A percentile compares a stretch with the other conserved stretches of the same genome.
Evolutionary conservation across 495 filamentous ascomycete genomes (phyloP).

Genomic region (Podospora anserina): DNA sequence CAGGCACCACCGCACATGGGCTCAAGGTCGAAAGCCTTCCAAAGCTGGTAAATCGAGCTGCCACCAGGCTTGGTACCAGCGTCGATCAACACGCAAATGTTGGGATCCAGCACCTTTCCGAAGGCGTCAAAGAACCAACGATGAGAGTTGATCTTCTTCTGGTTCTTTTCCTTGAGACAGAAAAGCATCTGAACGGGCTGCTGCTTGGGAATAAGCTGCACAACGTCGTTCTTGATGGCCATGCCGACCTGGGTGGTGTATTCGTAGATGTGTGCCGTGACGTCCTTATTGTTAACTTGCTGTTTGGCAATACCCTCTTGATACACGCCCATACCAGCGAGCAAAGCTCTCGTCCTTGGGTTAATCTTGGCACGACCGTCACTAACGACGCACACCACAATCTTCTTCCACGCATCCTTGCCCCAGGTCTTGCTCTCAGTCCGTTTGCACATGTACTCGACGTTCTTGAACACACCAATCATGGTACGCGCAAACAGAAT

Average conservation of each 20-base stretch:
- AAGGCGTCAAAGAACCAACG: conserved; percentile 99
- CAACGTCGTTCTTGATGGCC: conserved; percentile 82
- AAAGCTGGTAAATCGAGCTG: conserved; percentile 93
- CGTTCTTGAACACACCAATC: conserved; percentile 97
- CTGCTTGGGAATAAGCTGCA: conserved; percentile 70
- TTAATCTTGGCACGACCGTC: conserved; percentile 99
- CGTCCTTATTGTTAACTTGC: conserved; percentile 93
- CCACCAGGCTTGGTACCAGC: conserved; percentile 91
- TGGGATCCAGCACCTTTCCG: conserved; percentile 86
- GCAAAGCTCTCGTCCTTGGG: conserved; percentile 78
- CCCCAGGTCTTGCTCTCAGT: conserved; percentile 96
- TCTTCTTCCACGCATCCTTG: conserved; percentile 98
- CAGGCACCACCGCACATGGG: conserved; percentile 97
- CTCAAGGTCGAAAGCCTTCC: conserved; percentile 98
- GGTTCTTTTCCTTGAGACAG: conserved; percentile 98
- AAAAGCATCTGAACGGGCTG: conserved; percentile 96
- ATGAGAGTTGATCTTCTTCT: conserved; percentile 99
- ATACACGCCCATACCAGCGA: conserved; percentile 93
- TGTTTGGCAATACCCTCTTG: conserved; percentile 99
- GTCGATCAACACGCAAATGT: conserved; percentile 94
- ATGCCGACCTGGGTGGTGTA: conserved; percentile 94
- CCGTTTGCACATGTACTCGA: conserved; percentile 92
- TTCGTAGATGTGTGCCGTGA: conserved; percentile 98
- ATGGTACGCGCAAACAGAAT: conserved; percentile 94
- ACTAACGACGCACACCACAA: conserved; percentile 97